Evolutionary conservation across 2,329 filamentous ascomycete genomes (phyloP), one percentile per base, ranked within the genome.

Genomic region (Penicillium sp.): DNA sequence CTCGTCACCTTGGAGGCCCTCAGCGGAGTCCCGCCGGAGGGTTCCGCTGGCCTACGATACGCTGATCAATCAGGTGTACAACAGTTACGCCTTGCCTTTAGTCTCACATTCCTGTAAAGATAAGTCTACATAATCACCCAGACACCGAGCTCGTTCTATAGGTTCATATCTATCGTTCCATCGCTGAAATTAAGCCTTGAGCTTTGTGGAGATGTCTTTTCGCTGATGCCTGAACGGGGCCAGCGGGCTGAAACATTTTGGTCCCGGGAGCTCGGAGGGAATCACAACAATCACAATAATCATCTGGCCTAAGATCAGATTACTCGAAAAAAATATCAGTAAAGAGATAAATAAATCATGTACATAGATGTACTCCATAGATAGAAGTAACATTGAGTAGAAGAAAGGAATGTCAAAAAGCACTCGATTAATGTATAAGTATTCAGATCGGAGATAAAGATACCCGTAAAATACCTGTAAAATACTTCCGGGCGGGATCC

Each of bases 21-120:
- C 57, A 56, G 63, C 64, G 62, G 62, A 63, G 61, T 62, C 60
- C 63, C 63, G 62, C 62, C 58, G 60, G 57, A 29, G 42, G 38
- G 52, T 55, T 66, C 64, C 64, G 64, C 64, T 56, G 59, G 25
- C 38, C 50, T 42, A n/a, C 46, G 37, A 57, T 47, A 40, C 41
- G 42, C 25, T 45, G n/a, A 5, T 42, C 19, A 21, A 35, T 3
- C 13, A 13, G 9, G 19, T 33, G 38, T 50, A 40, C 52, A 10
- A n/a, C 42, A 29, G 29, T 29, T 19, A 54, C 33, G 19, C 43
- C 52, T 54, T 54, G 6, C 52, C n/a, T 50, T 17, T 29, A 33
- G 19, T 15, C 25, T 35, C 17, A 3, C 41, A 29, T 29, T 29
- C 5, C 21, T 42, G 13, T 15, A 21, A 21, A 40, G 19, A 33